Conservation (phyloP, 306 rosid species). For the Citrullus amarus region DNA sequence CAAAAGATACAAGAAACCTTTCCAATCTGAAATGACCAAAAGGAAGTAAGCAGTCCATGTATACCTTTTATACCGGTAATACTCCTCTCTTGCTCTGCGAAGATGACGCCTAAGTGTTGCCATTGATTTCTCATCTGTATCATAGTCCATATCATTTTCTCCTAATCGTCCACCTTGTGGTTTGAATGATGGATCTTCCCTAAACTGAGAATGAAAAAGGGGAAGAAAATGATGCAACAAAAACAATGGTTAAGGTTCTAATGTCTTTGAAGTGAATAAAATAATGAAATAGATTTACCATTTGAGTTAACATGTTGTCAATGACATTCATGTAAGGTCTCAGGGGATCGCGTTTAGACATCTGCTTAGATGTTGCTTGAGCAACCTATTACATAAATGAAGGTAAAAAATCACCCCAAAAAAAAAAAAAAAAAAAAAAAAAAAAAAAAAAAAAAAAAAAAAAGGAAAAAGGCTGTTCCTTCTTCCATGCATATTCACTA, state of each 20-base stretch:
- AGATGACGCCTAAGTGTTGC: conserved; percentile 91
- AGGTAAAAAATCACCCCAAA: background rate
- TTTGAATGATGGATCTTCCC: conserved; percentile 87
- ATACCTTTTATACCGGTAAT: conserved; percentile 89
- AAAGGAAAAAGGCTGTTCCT: background rate
- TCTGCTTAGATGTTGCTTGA: conserved; percentile 93
- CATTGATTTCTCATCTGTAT: conserved; percentile 97
- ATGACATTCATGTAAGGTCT: conserved; percentile 84
- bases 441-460: no score
- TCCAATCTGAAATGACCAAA: background rate
- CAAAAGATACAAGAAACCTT: background rate
- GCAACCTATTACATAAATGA: conserved; percentile 49
- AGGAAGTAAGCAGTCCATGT: conserved; percentile 3
- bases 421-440: no score
- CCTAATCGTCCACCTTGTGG: conserved; percentile 93
- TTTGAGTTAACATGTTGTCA: conserved; percentile 60
- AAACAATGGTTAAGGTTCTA: conserved; percentile 1
- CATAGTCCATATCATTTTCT: conserved; percentile 91
- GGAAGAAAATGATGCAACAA: conserved; percentile 17
- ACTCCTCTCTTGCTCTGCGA: conserved; percentile 84
- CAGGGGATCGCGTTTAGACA: conserved; percentile 88
- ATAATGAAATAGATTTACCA: conserved; percentile 38
- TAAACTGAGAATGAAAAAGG: conserved; percentile 40
- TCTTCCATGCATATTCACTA: background rate
- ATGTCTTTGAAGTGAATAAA: conserved; percentile 8